These are phyloP conservation scores for Thielaviopsis ethacetica DNA, from an alignment of 2,329 filamentous ascomycete species.

Conservation along the genomic window DNA sequence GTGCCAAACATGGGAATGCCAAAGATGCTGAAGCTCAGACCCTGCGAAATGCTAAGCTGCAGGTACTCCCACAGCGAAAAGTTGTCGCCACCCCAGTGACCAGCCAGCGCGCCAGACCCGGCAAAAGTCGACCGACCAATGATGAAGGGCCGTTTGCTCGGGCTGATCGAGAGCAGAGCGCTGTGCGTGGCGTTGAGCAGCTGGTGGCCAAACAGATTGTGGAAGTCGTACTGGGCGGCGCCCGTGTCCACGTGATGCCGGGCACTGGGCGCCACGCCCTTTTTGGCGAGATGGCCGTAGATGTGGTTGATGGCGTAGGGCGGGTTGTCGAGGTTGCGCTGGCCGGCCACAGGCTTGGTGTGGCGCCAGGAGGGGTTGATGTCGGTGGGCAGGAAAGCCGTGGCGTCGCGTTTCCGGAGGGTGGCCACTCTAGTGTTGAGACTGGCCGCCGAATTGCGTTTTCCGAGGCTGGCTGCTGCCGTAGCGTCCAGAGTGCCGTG, in stretches of 20 bases:
- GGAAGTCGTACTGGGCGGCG: conserved; percentile 61
- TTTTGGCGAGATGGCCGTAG: conserved; percentile 39
- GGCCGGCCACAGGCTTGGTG: conserved; percentile 44
- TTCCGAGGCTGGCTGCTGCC: too few relatives aligned
- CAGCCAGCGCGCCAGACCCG: conserved; percentile 57
- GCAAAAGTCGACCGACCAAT: conserved; percentile 71
- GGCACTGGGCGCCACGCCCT: conserved; percentile 41
- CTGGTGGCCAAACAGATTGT: conserved; percentile 63
- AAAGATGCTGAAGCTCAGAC: conserved; percentile 55
- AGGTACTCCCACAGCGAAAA: conserved; percentile 54
- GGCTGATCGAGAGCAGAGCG: conserved; percentile 46
- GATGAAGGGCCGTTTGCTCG: conserved; percentile 62
- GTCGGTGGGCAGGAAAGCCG: conserved; percentile 2
- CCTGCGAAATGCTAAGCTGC: conserved; percentile 63
- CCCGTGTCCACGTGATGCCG: conserved; percentile 50
- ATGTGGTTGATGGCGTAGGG: conserved; percentile 64
- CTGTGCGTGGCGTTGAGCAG: conserved; percentile 64
- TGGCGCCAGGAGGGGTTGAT: conserved; percentile 10
- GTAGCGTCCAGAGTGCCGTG: too few relatives aligned
- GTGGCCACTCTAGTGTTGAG: neutral
- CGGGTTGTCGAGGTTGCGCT: conserved; percentile 53
- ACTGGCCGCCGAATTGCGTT: neutral
- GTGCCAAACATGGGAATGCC: conserved; percentile 53
- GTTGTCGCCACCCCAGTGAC: conserved; percentile 74
- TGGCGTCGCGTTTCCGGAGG: neutral